Conservation (phyloP, 805 yeast genomes). For the Danielozyma ontarioensis region DNA sequence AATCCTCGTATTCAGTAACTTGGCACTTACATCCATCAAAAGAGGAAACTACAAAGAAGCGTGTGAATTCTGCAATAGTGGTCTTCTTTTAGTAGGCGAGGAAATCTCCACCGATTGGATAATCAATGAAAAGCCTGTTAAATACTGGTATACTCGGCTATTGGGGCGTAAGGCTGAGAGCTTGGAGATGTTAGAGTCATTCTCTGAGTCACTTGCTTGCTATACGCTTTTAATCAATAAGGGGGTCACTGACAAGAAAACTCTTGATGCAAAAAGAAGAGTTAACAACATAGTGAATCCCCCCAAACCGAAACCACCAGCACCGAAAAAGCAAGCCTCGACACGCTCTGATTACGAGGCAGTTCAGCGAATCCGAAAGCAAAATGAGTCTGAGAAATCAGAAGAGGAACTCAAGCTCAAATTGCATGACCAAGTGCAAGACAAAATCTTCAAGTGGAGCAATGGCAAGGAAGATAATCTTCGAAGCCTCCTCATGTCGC, state of each 20-base stretch:
- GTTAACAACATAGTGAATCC: conserved; percentile 66
- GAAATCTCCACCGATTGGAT: conserved; percentile 24
- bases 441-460: conserved; percentile 57
- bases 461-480: conserved; percentile 74
- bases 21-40: conserved; percentile 58
- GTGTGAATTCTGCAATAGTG: conserved; percentile 42
- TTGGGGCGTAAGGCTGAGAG: conserved; percentile 74
- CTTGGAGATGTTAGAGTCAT: conserved; percentile 72
- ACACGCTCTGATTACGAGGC: conserved; percentile 28
- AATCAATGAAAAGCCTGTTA: conserved; percentile 47
- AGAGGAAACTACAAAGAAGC: conserved; percentile 64
- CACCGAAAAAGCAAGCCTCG: conserved; percentile 6
- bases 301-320: conserved; percentile 11
- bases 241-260: conserved; percentile 59
- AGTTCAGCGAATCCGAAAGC: conserved; percentile 45
- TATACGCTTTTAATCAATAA: conserved; percentile 62
- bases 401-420: conserved; percentile 46
- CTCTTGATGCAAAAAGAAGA: conserved; percentile 79
- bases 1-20: conserved; percentile 68
- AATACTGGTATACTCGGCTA: conserved; percentile 71
- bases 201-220: conserved; percentile 52
- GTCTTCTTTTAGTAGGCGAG: conserved; percentile 30
- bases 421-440: conserved; percentile 60
- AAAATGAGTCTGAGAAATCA: conserved; percentile 40
- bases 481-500: conserved; percentile 66